Evolutionary conservation across 192 early-diverging fungal genomes (phyloP), one percentile per base, ranked within the genome.

Genomic region (Lunasporangiospora selenospora): DNA sequence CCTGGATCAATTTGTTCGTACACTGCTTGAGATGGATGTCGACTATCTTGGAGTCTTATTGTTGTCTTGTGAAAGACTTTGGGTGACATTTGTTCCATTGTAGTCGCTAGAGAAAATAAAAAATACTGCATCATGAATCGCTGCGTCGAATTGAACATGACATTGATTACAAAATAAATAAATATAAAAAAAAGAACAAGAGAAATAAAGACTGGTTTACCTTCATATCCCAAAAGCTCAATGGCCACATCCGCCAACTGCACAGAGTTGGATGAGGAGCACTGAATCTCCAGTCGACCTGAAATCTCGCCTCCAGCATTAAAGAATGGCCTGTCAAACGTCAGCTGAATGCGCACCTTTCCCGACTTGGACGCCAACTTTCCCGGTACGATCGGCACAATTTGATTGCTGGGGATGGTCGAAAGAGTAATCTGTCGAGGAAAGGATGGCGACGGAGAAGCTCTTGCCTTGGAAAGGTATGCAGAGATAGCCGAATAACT

Each of bases 231-330:
- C 23, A 73, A 32, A 24, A 73, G 56, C 41, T 73, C 69, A 6
- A 73, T 58, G 19, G 58, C 34, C 54, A 73, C 63, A 40, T 73
- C 69, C 29, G 69, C 53, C 26, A 73, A 18, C 69, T 47, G 58
- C 24, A 73, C 53, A 10, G 69, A 73, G 7, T 55, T 47, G 15
- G 69, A 73, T 0, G 69, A 62, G 1, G 69, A 73, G 30, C 69
- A 73, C 21, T 73, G 69, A 1, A 73, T 52, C 37, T 73, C 69
- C 4, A 73, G 29, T 12, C 69, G 38, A 10, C 69, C 69, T n/a
- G 69, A 73, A 6, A 73, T 42, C 38, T 73, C 69, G n/a, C 69
- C 69, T 27, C 69, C 69, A n/a, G 69, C 60, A 30, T 73, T 73
- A 43, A 73, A 73, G 36, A 53, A 73, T 1, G 69, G 69, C 3